Conservation (phyloP, 1,139 yeast genomes). For the Scheffersomyces cryptocercus region DNA sequence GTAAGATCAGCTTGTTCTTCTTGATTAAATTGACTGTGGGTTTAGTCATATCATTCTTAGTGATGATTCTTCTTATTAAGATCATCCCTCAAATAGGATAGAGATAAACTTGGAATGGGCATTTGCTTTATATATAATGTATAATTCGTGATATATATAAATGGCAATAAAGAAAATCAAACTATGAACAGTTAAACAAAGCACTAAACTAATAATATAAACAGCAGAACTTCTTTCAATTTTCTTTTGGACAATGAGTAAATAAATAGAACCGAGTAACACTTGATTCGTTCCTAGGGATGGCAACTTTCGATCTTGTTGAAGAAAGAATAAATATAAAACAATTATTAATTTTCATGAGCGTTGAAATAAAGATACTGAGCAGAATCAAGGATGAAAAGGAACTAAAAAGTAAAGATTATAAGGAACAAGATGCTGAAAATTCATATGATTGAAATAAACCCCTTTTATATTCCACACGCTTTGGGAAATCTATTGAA, state of each 20-base stretch:
- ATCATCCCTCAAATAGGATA: constrained; percentile 12
- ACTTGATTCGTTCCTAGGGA: no score
- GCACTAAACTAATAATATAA: not conserved
- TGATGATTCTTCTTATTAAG: constrained; percentile 21
- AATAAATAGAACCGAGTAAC: no score
- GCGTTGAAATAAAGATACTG: not conserved
- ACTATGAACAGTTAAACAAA: constrained; percentile 1
- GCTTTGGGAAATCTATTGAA: not conserved
- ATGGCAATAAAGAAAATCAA: constrained; percentile 1
- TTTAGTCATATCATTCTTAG: constrained; percentile 25
- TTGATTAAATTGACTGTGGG: constrained; percentile 30
- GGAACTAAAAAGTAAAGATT: not conserved
- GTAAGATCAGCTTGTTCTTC: constrained; percentile 38
- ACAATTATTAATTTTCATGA: not conserved
- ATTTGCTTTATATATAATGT: not conserved
- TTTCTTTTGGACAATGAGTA: no score
- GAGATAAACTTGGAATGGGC: not conserved
- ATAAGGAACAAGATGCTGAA: not conserved
- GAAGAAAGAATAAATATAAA: not conserved
- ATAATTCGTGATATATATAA: not conserved
- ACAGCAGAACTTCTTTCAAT: no score
- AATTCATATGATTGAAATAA: not conserved
- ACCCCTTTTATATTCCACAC: not conserved
- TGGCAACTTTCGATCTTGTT: no score
- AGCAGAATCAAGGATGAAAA: not conserved